These are phyloP conservation scores for Pythium angustatum DNA, from an alignment of 352 stramenopile genomes.

Conservation along the genomic window DNA sequence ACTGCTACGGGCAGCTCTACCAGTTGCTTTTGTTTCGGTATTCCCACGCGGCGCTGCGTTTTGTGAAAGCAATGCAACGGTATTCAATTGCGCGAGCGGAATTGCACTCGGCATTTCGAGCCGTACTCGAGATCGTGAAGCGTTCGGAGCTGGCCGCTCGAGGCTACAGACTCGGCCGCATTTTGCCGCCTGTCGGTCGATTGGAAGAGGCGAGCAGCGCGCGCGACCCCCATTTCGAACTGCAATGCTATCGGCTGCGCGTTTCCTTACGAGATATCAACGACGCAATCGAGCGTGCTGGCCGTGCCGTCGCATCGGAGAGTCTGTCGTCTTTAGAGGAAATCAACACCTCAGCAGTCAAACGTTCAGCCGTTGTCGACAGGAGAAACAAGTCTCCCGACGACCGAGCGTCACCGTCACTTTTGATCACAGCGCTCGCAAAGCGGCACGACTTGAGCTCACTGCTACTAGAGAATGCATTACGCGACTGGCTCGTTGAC, in stretches of 20 bases:
- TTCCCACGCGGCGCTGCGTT: neutral
- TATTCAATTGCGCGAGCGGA: neutral
- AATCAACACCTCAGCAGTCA: neutral
- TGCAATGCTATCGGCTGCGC: constrained; percentile 47
- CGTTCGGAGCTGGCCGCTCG: constrained; percentile 54
- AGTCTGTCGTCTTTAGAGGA: neutral
- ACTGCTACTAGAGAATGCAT: constrained; percentile 40
- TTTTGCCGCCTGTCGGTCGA: constrained; percentile 54
- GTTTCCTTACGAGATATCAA: constrained; percentile 45
- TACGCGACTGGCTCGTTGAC: constrained; percentile 13
- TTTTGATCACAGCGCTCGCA: constrained; percentile 51
- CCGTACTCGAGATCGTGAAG: constrained; percentile 52
- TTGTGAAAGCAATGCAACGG: neutral
- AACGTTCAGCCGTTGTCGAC: neutral
- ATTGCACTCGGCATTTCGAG: constrained; percentile 31
- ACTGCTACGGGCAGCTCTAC: neutral
- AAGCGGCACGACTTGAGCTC: constrained; percentile 46
- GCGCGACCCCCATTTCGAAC: constrained; percentile 11
- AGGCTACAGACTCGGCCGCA: constrained; percentile 48
- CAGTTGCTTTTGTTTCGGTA: constrained; percentile 13
- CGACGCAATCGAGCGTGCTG: constrained; percentile 35
- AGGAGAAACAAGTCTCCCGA: neutral
- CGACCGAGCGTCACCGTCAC: constrained; percentile 40
- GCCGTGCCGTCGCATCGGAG: constrained; percentile 1
- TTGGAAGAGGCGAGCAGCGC: constrained; percentile 38